A percentile compares a stretch with the other conserved stretches of the same genome.
These are phyloP conservation scores for Akebia trifoliata DNA, from an alignment of 164 flowering plant species.

Conservation along the genomic window DNA sequence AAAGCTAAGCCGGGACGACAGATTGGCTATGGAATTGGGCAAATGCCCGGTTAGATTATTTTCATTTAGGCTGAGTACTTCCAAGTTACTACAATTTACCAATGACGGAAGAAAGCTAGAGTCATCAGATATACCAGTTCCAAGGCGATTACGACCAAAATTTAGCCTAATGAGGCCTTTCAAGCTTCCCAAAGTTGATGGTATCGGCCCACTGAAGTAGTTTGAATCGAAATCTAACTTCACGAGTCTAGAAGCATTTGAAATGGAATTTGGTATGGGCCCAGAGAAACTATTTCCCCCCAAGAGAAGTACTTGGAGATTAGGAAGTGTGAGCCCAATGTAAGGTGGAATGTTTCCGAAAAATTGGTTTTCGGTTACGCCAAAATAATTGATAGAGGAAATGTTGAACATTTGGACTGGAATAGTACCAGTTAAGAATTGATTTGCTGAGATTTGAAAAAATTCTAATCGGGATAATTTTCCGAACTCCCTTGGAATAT, in stretches of 20 bases:
- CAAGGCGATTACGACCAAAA: slow-evolving; percentile 7
- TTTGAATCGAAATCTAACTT: slow-evolving; percentile 16
- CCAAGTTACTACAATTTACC: slow-evolving; percentile 17
- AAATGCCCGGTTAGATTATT: slow-evolving; percentile 23
- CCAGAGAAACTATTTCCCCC: slow-evolving; percentile 22
- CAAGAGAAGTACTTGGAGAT: too few species aligned
- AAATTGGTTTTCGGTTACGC: too few species aligned
- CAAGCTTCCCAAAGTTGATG: slow-evolving; percentile 8
- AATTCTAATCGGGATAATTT: too few species aligned
- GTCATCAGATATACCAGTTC: slow-evolving; percentile 7
- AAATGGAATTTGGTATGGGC: slow-evolving; percentile 23
- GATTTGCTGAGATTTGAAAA: too few species aligned
- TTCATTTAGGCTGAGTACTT: not conserved
- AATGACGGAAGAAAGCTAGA: slow-evolving; percentile 19
- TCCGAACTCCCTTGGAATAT: too few species aligned
- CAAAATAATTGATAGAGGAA: slow-evolving; percentile 1
- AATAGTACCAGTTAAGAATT: not conserved
- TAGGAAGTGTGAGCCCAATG: too few species aligned
- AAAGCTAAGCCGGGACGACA: slow-evolving; percentile 11
- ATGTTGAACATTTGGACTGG: not conserved
- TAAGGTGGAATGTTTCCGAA: too few species aligned
- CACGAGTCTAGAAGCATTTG: slow-evolving; percentile 26
- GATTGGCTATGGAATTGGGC: slow-evolving; percentile 24
- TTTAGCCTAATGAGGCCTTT: not conserved
- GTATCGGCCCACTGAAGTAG: slow-evolving; percentile 14